phyloP scores from a whole-genome alignment of 2,329 filamentous ascomycete genomes.

The Cladosporium sp. region DNA sequence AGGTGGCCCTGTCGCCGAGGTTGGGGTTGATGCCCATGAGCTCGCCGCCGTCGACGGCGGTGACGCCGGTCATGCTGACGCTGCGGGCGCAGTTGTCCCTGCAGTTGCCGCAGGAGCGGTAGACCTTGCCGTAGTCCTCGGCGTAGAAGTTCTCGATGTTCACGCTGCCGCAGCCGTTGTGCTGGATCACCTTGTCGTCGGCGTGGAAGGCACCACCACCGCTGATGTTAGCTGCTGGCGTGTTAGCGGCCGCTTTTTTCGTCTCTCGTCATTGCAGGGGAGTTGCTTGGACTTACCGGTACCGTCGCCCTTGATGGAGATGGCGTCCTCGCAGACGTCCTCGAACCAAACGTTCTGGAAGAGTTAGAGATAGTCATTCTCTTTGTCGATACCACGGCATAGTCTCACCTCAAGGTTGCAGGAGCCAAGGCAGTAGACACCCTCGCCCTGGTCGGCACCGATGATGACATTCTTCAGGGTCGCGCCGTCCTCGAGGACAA shows the following conservation, averaged over 20 bases:
- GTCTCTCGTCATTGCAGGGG: no score
- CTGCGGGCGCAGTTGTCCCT: slow-evolving; percentile 8
- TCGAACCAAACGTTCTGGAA: slow-evolving; percentile 44
- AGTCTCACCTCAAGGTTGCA: background rate
- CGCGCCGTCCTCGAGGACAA: slow-evolving; percentile 47
- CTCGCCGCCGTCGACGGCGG: slow-evolving; percentile 3
- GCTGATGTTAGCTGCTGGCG: slow-evolving; percentile 17
- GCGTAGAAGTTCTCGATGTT: slow-evolving; percentile 9
- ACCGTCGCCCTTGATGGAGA: slow-evolving; percentile 27
- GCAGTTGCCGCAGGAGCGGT: slow-evolving; percentile 7
- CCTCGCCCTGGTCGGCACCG: slow-evolving; percentile 46
- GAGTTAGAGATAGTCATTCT: background rate
- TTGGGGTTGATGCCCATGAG: slow-evolving; percentile 8
- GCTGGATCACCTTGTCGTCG: slow-evolving; percentile 10
- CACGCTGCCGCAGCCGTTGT: slow-evolving; percentile 18
- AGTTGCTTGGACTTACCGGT: background rate
- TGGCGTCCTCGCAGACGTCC: slow-evolving; percentile 30
- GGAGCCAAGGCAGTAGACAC: slow-evolving; percentile 47
- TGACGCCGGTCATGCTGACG: slow-evolving; percentile 5
- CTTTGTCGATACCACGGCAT: background rate
- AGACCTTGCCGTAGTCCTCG: slow-evolving; percentile 7
- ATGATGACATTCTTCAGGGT: slow-evolving; percentile 50
- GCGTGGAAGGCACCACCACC: slow-evolving; percentile 28
- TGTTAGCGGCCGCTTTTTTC: no score
- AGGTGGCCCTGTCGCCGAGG: slow-evolving; percentile 7